These are phyloP conservation scores for Talaromyces sp. DNA, from an alignment of 2,329 filamentous ascomycete species.

Conservation along the genomic window DNA sequence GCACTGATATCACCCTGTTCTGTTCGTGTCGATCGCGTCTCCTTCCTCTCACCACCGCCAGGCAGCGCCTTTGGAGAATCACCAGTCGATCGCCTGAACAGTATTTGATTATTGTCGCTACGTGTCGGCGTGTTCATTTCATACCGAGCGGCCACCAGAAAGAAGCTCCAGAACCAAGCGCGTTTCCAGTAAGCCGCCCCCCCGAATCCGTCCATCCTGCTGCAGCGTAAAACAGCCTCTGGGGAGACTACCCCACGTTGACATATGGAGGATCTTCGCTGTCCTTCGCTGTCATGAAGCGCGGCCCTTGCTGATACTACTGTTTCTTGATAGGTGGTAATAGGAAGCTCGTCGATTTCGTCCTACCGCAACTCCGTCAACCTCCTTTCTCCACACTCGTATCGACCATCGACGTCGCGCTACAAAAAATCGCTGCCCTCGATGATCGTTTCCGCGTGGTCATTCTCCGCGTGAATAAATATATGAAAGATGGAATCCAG, in stretches of 20 bases:
- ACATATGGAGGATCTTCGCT: not conserved
- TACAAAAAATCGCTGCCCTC: not conserved
- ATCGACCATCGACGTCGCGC: not conserved
- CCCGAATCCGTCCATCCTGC: not conserved
- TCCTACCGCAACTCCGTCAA: not conserved
- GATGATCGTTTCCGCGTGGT: not conserved
- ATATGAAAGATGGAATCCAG: constrained; percentile 50
- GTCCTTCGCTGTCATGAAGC: not conserved
- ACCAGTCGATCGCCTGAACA: not conserved
- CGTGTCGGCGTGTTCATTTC: not conserved
- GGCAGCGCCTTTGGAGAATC: not conserved
- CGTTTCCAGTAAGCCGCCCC: not conserved
- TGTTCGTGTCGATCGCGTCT: not conserved
- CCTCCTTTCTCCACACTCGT: not conserved
- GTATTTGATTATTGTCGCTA: not conserved
- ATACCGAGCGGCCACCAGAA: not conserved
- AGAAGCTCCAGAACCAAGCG: not conserved
- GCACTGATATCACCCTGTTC: not conserved
- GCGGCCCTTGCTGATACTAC: not conserved
- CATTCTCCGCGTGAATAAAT: not conserved
- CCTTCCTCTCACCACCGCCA: not conserved
- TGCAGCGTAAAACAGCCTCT: not conserved
- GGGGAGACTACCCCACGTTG: not conserved
- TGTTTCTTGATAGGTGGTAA: not conserved
- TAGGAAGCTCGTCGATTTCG: not conserved